Base-by-base conservation (phyloP, 1,139 yeast species). In the Suhomyces taliae region DNA sequence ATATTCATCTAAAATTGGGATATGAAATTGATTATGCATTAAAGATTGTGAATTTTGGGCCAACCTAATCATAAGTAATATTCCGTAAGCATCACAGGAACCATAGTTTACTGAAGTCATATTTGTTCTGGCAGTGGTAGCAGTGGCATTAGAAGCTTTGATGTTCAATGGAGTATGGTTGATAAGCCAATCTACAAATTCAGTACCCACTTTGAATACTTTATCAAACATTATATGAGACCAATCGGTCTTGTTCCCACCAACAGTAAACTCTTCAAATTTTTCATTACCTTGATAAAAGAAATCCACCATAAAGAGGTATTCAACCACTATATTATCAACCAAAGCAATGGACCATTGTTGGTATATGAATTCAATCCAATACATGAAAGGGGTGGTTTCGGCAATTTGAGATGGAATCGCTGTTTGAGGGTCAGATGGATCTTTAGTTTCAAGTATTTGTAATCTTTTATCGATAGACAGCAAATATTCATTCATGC, bases 381-480 rank as follows among this genome's bases (percentile, higher is more conserved):
- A 82, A 58, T 84, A 84, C 8, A 79, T 71, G 54, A 79, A 74
- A 3, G 84, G 84, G 36, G 84, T 83, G 9, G 85, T 79, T 64
- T 90, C 96, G 0, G 97, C 96, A 35, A 89, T 87, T 60, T 87
- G 95, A 0, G 95, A 88, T 6, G 90, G 83, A 67, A 90, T 83
- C 0, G 88, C 90, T 1, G 86, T 76, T 39, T 80, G 77, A 47
- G 81, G 83, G 26, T 77, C 79, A 4, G 60, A 47, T 5, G 49
- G 47, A 6, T 49, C 47, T 4, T 46, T 49, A 9, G 55, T 55
- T 6, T 56, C 57, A 26, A 86, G 64, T 2, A 85, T 71, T 19
- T 78, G 76, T 15, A 77, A 65, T 46, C 96, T 67, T 51, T 78
- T 79, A 26, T 85, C 77, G 15, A 72, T 82, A 2, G 88, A 76